Conservation (phyloP, 495 filamentous ascomycete genomes). For the Hypoxylon fragiforme region DNA sequence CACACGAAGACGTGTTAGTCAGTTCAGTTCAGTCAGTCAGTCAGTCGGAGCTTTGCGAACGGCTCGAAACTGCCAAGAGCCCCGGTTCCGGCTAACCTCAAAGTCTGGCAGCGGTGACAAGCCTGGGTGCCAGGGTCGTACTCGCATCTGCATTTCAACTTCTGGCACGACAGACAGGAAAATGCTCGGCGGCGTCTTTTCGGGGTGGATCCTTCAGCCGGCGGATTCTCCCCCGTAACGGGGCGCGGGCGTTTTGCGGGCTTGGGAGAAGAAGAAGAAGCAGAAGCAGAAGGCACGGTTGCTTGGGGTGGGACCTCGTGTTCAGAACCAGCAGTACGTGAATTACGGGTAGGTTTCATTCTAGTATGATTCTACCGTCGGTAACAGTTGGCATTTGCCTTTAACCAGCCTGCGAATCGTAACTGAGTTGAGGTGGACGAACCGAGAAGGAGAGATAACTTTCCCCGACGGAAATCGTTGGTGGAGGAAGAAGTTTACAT, state of each 20-base stretch:
- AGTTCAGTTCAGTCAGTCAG: not conserved
- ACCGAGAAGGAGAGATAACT: not conserved
- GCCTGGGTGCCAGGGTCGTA: constrained; percentile 34
- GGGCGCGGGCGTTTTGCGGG: constrained; percentile 15
- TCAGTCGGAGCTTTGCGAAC: constrained; percentile 1
- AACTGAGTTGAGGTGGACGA: not conserved
- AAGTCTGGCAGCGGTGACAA: constrained; percentile 37
- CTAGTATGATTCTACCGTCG: not conserved
- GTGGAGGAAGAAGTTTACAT: not conserved
- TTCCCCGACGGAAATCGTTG: constrained; percentile 23
- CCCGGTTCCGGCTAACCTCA: constrained; percentile 28
- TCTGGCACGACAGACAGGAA: constrained; percentile 37
- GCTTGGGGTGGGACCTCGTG: not conserved
- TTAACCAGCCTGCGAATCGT: not conserved
- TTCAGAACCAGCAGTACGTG: not conserved
- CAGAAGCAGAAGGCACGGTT: no score
- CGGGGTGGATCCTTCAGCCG: constrained; percentile 5
- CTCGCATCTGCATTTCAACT: constrained; percentile 38
- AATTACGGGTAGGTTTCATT: not conserved
- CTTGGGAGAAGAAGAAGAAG: no score
- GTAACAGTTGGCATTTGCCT: not conserved
- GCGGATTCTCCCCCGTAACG: constrained; percentile 5
- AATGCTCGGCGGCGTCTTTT: constrained; percentile 36
- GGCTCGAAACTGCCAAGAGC: not conserved
- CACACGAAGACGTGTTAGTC: not conserved